phyloP scores from a whole-genome alignment of 2,329 filamentous ascomycete species.

The Tolypocladium pustulatum region DNA sequence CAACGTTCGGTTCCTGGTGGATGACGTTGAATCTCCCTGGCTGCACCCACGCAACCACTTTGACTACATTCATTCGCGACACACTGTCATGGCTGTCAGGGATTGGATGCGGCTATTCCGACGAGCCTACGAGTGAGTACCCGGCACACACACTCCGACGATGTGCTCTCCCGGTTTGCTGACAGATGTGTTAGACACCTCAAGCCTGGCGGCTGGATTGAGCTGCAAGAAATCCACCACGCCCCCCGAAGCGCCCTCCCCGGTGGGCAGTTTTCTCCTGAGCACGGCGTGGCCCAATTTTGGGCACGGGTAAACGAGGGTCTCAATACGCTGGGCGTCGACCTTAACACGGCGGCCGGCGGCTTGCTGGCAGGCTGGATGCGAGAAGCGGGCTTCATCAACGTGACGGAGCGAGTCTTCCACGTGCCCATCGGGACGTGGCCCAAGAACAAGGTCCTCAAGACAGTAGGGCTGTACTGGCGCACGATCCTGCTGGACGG shows the following conservation, averaged over 20 bases:
- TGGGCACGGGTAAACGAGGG: slow-evolving; percentile 35
- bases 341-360: slow-evolving; percentile 32
- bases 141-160: not conserved
- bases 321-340: slow-evolving; percentile 31
- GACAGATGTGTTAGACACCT: slow-evolving; percentile 27
- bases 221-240: slow-evolving; percentile 44
- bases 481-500: slow-evolving; percentile 38
- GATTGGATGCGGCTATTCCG: slow-evolving; percentile 42
- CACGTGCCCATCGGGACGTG: slow-evolving; percentile 44
- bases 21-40: slow-evolving; percentile 48
- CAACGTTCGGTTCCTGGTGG: slow-evolving; percentile 45
- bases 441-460: slow-evolving; percentile 39
- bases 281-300: slow-evolving; percentile 33
- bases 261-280: slow-evolving; percentile 22
- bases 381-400: slow-evolving; percentile 39
- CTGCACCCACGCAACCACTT: slow-evolving; percentile 42
- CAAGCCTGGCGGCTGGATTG: slow-evolving; percentile 44
- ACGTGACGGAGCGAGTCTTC: slow-evolving; percentile 37
- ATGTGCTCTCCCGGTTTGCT: not conserved
- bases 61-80: slow-evolving; percentile 51
- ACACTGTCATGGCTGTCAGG: slow-evolving; percentile 44
- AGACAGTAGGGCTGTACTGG: slow-evolving; percentile 42
- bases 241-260: slow-evolving; percentile 32
- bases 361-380: slow-evolving; percentile 32
- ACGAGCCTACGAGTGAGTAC: slow-evolving; percentile 34